Evolutionary conservation across 225 moss, liverwort and hornwort genomes (phyloP).

Genomic region (Pseudoscleropodium purum): DNA sequence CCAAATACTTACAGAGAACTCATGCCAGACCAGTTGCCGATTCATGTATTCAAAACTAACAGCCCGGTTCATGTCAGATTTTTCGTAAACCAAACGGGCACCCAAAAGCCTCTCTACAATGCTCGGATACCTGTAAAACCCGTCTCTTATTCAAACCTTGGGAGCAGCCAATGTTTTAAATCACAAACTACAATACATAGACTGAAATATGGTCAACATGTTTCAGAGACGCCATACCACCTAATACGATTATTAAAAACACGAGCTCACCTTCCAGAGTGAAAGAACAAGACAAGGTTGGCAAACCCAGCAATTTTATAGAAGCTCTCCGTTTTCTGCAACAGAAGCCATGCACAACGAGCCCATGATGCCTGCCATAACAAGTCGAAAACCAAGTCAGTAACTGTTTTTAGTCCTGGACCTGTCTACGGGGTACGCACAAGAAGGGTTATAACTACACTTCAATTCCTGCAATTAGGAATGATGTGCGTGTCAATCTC

Average conservation of each 20-base stretch:
- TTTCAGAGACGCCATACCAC: background rate
- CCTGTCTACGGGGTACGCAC: background rate
- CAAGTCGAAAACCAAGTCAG: background rate
- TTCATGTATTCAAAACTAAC: conserved; percentile 99
- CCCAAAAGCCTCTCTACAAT: conserved; percentile 78
- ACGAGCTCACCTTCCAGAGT: conserved; percentile 71
- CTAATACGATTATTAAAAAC: background rate
- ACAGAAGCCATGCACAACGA: conserved; percentile 72
- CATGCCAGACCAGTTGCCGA: conserved; percentile 98
- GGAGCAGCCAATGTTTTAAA: background rate
- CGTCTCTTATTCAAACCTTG: background rate
- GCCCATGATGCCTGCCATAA: conserved; percentile 78
- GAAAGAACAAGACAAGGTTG: conserved; percentile 75
- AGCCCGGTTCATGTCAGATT: conserved; percentile 76
- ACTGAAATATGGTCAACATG: background rate
- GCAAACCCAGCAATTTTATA: conserved; percentile 84
- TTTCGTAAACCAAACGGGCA: conserved; percentile 77
- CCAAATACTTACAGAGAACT: conserved; percentile 57
- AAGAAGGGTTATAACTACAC: background rate
- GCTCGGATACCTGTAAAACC: conserved; percentile 61
- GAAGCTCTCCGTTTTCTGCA: conserved; percentile 75
- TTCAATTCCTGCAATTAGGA: background rate
- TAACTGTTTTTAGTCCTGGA: background rate
- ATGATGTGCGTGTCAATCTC: background rate
- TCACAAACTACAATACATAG: background rate